Evolutionary conservation across 345 rosid genomes (phyloP).

Genomic region (Cochlearia excelsa): DNA sequence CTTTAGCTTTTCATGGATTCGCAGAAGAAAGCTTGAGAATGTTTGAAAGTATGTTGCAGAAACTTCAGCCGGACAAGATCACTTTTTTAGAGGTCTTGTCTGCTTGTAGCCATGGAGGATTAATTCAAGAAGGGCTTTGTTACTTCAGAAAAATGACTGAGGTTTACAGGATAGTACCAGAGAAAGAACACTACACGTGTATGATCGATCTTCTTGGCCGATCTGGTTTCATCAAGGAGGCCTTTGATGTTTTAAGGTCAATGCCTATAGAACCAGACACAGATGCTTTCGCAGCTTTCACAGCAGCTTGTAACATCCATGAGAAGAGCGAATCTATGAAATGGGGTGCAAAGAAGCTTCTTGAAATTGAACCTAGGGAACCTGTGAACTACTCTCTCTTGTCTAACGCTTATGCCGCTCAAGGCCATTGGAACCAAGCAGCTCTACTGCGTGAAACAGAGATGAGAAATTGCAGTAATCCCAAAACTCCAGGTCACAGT

Average conservation of each 20-base stretch:
- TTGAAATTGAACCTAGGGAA: constrained; percentile 47
- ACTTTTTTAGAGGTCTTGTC: constrained; percentile 59
- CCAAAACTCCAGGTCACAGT: constrained; percentile 63
- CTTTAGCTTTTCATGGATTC: constrained; percentile 57
- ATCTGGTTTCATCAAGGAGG: constrained; percentile 60
- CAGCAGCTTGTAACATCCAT: constrained; percentile 59
- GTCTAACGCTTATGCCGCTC: constrained; percentile 58
- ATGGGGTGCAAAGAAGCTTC: constrained; percentile 58
- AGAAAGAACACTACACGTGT: constrained; percentile 60
- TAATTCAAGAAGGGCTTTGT: constrained; percentile 55
- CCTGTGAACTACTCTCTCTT: constrained; percentile 56
- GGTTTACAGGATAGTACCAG: constrained; percentile 45
- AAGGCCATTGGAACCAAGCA: constrained; percentile 59
- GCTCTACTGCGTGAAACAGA: constrained; percentile 46
- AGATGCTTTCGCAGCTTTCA: constrained; percentile 55
- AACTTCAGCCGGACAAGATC: constrained; percentile 56
- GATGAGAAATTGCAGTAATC: constrained; percentile 41
- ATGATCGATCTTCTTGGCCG: constrained; percentile 67
- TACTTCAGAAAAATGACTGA: constrained; percentile 55
- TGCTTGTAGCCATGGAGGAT: constrained; percentile 67
- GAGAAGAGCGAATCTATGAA: constrained; percentile 41
- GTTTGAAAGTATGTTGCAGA: constrained; percentile 49
- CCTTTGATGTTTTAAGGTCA: constrained; percentile 46
- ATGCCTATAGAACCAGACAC: constrained; percentile 40
- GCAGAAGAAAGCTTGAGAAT: constrained; percentile 45